Evolutionary conservation across 192 early-diverging fungal species (phyloP), one percentile per base, ranked within the genome.

Genomic region (Coemansia sp.): DNA sequence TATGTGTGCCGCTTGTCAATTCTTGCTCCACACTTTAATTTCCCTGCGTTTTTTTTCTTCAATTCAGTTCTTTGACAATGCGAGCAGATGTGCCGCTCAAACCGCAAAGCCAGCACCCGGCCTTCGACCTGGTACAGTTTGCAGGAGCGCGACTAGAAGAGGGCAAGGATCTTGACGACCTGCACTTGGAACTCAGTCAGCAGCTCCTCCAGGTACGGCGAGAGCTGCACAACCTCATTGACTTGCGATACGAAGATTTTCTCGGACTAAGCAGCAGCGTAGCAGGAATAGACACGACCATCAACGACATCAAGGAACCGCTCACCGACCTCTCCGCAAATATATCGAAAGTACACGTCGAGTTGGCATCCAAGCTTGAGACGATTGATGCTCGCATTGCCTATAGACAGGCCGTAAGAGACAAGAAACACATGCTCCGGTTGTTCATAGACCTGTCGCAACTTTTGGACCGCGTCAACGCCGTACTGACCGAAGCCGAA

Each of bases 231-330:
- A 59, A 54, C 48, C 68, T 81, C 8, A 76, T 81, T 46, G 63
- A 68, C 63, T 16, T 62, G 14, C 67, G 71, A 16, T 77, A 81
- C 62, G 70, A 73, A 40, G 79, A 81, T 64, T 77, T 81, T 66
- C 64, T 81, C 6, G 70, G 67, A 0, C 71, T 81, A 27, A 73
- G 70, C 71, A 77, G 74, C 6, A 73, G 71, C 11, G 57, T 81
- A 11, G 59, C 67, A 3, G 79, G 74, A 9, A 64, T 81, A 29
- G 74, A 76, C 57, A 36, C 53, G 13, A 70, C 70, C 3, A 56
- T 76, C 16, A 21, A 48, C 13, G 51, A 51, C 13, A 39, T 77
- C n/a, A 56, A 48, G 16, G 33, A 31, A 35, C 64, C 65, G 48
- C 79, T 81, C 31, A 8, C 36, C 0, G 33, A 34, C 1, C 51